These are phyloP conservation scores for Ceratocystis ficicola DNA, from an alignment of 2,329 filamentous ascomycete genomes.

Conservation along the genomic window DNA sequence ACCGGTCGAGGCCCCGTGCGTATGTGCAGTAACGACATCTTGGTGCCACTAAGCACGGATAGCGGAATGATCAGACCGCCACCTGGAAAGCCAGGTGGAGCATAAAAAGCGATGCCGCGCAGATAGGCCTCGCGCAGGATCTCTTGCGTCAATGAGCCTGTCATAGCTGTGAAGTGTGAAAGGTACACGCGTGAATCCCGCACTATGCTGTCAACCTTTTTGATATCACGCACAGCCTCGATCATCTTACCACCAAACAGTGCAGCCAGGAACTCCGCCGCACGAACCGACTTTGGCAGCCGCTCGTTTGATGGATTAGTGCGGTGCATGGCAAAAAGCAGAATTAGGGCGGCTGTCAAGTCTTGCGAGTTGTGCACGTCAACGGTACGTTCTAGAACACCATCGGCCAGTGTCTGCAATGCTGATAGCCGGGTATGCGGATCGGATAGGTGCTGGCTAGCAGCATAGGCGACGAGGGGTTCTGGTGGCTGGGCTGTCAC, in stretches of 20 bases:
- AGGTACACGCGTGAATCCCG: constrained; percentile 16
- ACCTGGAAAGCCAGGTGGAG: constrained; percentile 10
- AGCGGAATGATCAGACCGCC: constrained; percentile 19
- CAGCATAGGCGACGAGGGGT: constrained; percentile 17
- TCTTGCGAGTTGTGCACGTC: constrained; percentile 14
- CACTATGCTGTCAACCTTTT: not conserved
- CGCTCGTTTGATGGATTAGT: constrained; percentile 1
- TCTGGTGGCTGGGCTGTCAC: constrained; percentile 19
- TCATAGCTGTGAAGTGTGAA: constrained; percentile 14
- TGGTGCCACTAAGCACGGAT: constrained; percentile 9
- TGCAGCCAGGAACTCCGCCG: constrained; percentile 2
- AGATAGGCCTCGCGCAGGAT: constrained; percentile 14
- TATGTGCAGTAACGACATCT: constrained; percentile 15
- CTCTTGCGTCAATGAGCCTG: constrained; percentile 1
- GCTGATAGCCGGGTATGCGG: constrained; percentile 11
- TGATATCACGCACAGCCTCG: not conserved
- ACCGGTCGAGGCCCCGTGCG: not conserved
- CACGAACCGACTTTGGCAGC: constrained; percentile 12
- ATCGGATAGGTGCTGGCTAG: constrained; percentile 15
- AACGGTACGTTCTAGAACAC: constrained; percentile 10
- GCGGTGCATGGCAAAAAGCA: constrained; percentile 16
- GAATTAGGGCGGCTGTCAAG: constrained; percentile 13
- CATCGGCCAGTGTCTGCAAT: constrained; percentile 15
- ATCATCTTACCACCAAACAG: constrained; percentile 11
- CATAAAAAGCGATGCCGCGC: constrained; percentile 14